phyloP scores from a whole-genome alignment of 345 rosid genomes.

The Eucalyptus pumila region DNA sequence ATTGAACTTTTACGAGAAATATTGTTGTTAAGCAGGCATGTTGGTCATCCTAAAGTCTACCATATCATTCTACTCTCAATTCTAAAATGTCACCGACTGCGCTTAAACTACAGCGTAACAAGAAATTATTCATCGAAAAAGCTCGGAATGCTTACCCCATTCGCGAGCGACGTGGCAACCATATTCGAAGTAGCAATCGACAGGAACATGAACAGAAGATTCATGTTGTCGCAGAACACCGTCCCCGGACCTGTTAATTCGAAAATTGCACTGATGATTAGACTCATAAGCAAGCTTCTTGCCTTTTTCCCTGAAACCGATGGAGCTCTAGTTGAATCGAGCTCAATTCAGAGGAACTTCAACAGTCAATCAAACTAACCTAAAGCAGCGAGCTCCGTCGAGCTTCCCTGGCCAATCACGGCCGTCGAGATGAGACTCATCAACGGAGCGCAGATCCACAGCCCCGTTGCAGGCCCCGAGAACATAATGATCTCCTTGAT shows the following conservation, averaged over 20 bases:
- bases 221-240: slow-evolving; percentile 64
- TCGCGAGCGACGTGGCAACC: slow-evolving; percentile 90
- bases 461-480: slow-evolving; percentile 44
- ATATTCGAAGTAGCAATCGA: slow-evolving; percentile 87
- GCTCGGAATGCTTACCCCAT: slow-evolving; percentile 30
- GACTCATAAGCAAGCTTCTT: background rate
- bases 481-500: slow-evolving; percentile 34
- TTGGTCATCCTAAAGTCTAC: background rate
- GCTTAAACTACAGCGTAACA: background rate
- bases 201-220: slow-evolving; percentile 79
- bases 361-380: slow-evolving; percentile 6
- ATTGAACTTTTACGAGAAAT: background rate
- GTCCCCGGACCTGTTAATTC: slow-evolving; percentile 75
- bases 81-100: background rate
- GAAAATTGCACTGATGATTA: background rate
- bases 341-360: background rate
- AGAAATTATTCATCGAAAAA: background rate
- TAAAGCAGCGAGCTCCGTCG: slow-evolving; percentile 45
- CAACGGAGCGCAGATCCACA: slow-evolving; percentile 43
- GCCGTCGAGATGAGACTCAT: slow-evolving; percentile 45
- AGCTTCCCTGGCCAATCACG: slow-evolving; percentile 42
- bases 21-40: background rate
- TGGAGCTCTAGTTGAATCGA: background rate
- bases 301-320: background rate
- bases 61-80: background rate